phyloP scores from a whole-genome alignment of 345 rosid species.

The Erysimum cheiranthoides region DNA sequence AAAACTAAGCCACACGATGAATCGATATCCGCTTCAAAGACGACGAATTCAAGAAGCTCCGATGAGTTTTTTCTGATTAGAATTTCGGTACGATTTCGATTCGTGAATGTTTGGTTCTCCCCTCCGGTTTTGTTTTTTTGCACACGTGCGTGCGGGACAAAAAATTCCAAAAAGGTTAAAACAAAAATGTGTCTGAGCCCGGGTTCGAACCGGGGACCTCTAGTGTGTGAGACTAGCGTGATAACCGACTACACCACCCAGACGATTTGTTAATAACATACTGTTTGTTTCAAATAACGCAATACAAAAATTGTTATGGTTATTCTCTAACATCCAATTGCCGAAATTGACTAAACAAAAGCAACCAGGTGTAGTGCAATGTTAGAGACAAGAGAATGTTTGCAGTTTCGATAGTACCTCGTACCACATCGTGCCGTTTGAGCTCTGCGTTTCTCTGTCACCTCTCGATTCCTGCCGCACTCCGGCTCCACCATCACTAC shows the following conservation, averaged over 20 bases:
- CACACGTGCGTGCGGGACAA: constrained; percentile 16
- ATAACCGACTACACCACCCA: constrained; percentile 85
- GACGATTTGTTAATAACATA: constrained; percentile 10
- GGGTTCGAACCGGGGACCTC: constrained; percentile 79
- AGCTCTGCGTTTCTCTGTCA: constrained; percentile 35
- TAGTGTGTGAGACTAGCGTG: constrained; percentile 87
- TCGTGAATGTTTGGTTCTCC: constrained; percentile 18
- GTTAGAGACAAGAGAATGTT: constrained; percentile 27
- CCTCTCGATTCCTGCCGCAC: constrained; percentile 23
- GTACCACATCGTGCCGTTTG: constrained; percentile 47
- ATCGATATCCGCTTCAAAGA: not conserved
- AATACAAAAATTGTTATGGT: not conserved
- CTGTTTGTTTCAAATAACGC: not conserved
- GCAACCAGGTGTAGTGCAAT: not conserved
- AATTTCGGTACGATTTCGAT: constrained; percentile 20
- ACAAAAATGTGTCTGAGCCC: constrained; percentile 55
- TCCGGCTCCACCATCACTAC: constrained; percentile 45
- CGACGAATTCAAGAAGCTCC: constrained; percentile 13
- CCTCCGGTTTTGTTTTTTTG: not conserved
- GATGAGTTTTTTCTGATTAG: constrained; percentile 33
- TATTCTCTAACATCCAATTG: not conserved
- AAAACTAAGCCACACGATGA: not conserved
- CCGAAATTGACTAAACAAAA: constrained; percentile 29
- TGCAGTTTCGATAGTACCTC: constrained; percentile 35
- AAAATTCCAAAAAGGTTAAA: not conserved